Conservation (phyloP, 176 grass and related monocot genomes). For the Oryza meridionalis region DNA sequence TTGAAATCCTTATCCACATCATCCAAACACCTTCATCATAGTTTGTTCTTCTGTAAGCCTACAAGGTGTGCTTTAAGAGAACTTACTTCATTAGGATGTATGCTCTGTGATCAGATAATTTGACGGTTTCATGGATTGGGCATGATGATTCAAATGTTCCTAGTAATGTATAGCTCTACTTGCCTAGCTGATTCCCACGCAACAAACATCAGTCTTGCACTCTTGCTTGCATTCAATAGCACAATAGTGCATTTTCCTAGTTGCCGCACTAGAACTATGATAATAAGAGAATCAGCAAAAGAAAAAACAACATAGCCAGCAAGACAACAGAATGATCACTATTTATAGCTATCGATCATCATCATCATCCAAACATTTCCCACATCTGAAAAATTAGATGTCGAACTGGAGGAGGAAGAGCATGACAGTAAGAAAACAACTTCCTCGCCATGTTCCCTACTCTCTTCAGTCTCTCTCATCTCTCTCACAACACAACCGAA, state of each 20-base stretch:
- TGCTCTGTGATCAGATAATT: neutral
- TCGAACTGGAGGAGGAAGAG: constrained; percentile 26
- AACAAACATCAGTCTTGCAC: neutral
- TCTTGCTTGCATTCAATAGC: neutral
- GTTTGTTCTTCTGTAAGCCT: neutral
- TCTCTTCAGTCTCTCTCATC: constrained; percentile 28
- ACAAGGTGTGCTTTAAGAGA: neutral
- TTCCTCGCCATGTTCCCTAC: constrained; percentile 18
- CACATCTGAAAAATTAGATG: constrained; percentile 50
- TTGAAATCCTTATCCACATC: neutral
- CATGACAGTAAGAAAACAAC: constrained; percentile 37
- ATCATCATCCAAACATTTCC: constrained; percentile 34
- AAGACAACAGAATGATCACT: constrained; percentile 34
- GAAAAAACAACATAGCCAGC: constrained; percentile 3
- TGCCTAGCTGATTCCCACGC: neutral
- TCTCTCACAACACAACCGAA: constrained; percentile 19
- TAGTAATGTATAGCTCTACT: neutral
- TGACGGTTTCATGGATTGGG: neutral
- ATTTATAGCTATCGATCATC: constrained; percentile 40
- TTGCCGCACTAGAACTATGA: neutral
- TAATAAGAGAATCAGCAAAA: constrained; percentile 9
- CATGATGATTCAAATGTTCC: constrained; percentile 3
- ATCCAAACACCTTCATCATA: neutral
- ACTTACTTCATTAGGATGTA: neutral
- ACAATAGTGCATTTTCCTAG: neutral